Evolutionary conservation across 2,329 filamentous ascomycete genomes (phyloP), one percentile per base, ranked within the genome.

Genomic region (Fusarium haematococcum): DNA sequence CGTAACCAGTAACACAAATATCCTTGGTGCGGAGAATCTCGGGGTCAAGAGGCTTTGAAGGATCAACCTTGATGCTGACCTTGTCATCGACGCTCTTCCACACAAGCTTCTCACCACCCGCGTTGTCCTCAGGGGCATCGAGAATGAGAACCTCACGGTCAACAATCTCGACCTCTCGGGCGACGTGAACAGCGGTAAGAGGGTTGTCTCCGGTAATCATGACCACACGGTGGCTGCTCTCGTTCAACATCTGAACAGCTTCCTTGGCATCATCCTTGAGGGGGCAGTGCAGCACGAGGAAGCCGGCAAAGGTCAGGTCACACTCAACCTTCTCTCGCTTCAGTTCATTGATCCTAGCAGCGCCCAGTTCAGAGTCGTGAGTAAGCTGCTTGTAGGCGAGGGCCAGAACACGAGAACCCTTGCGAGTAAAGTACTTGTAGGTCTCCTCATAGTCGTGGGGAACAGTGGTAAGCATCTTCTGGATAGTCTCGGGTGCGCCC

Each of bases 191-290:
- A 75, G 97, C 97, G 45, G 97, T 99, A 62, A 99, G 89, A 14
- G 97, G 96, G 82, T 99, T 99, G 83, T 99, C 97, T 81, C 97
- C 97, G 69, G 97, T 99, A 76, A 99, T 99, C 97, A 99, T 99
- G 77, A 99, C 94, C 56, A 98, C 95, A 78, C 97, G 94, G 83
- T 99, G 97, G 85, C 95, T 98, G 84, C 96, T 98, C 86, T 99
- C 97, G 81, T 98, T 99, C 78, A 99, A 89, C 95, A 98, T 98
- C 75, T 93, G 94, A 45, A 99, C 94, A 43, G 97, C 92, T 82
- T 97, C 92, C 84, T 97, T 94, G 56, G 97, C 97, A 82, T 99
- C 97, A 30, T 98, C 95, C 85, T 99, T 99, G 67, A 99, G 88
- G 6, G 97, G 97, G 79, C 95, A 98, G 83, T 98, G 96, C 33